Base-by-base conservation (phyloP, 129 eudicot genomes). In the Sambucus nigra region DNA sequence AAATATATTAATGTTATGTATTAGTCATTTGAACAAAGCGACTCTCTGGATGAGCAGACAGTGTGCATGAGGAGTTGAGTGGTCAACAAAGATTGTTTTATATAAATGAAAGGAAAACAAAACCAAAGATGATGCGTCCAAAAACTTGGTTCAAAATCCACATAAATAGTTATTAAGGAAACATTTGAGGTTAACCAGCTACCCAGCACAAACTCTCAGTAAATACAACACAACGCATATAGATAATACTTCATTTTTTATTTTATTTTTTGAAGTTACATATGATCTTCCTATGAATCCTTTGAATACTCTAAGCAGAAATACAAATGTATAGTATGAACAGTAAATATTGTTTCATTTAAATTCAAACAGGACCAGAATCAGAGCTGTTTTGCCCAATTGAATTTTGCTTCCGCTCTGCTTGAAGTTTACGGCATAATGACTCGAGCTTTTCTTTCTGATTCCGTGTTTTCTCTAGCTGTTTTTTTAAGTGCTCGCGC, bases 401-500 rank as follows among this genome's bases (percentile, higher is more conserved):
- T 23, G 81, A 57, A 73, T 49, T 74, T 60, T 77, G 83, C 69
- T 86, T 91, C 64, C 99, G 69, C 55, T 85, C 98, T 29, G 95
- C 89, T 74, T 91, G 95, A 61, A 91, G 94, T 17, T 89, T 85
- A 26, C 99, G 72, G 57, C 99, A 91, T 45, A 91, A 32, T 0
- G 95, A 82, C 67, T 91, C 95, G 31, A 91, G 94, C 65, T 76
- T 91, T 65, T 86, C 99, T 63, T 86, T 91, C 26, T 91, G 91
- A 55, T 91, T 91, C 69, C 71, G 74, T 21, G 82, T 79, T 76
- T 76, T 91, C 74, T 91, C 95, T 69, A 86, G 71, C 57, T 86
- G 99, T 60, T 91, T 91, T 77, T 91, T 91, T 73, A 86, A 52
- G 69, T 73, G 74, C 68, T 86, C 99, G 15, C 95, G 95, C 99